Evolutionary conservation across 805 yeast genomes (phyloP).

Genomic region (Pichia heedii): DNA sequence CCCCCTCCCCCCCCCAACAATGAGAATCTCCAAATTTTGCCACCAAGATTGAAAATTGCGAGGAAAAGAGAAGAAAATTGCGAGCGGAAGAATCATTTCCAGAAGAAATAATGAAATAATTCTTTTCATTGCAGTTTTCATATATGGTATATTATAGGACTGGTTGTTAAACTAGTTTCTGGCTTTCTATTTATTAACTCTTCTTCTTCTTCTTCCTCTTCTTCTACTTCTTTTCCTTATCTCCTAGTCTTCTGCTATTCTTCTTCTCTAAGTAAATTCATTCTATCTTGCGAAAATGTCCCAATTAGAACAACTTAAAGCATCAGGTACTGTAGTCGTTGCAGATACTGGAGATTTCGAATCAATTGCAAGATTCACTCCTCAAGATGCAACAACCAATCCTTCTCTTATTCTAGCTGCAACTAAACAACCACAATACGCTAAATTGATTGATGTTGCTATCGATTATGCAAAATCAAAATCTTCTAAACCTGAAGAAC

Average conservation of each 20-base stretch:
- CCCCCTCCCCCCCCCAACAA: no score
- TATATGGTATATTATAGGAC: no score
- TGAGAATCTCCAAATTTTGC: no score
- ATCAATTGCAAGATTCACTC: constrained; percentile 93
- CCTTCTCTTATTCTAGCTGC: constrained; percentile 97
- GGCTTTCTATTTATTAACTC: no score
- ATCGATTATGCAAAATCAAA: constrained; percentile 71
- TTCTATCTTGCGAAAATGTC: constrained; percentile 34
- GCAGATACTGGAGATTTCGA: constrained; percentile 99
- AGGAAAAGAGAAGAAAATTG: no score
- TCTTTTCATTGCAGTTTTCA: no score
- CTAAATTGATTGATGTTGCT: constrained; percentile 83
- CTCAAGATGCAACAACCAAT: constrained; percentile 99
- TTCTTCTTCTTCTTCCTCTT: not conserved
- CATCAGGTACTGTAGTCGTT: constrained; percentile 92
- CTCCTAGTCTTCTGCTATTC: no score
- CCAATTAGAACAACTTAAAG: constrained; percentile 87
- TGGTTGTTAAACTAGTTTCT: no score
- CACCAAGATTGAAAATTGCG: no score
- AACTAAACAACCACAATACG: constrained; percentile 80
- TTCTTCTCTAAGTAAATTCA: no score
- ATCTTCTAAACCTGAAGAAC: constrained; percentile 50
- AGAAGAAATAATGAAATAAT: not conserved
- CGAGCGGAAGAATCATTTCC: no score
- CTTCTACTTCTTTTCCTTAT: not conserved